These are phyloP conservation scores for apple (Malus domestica) DNA, from an alignment of 306 rosid genomes.

Conservation along the genomic window DNA sequence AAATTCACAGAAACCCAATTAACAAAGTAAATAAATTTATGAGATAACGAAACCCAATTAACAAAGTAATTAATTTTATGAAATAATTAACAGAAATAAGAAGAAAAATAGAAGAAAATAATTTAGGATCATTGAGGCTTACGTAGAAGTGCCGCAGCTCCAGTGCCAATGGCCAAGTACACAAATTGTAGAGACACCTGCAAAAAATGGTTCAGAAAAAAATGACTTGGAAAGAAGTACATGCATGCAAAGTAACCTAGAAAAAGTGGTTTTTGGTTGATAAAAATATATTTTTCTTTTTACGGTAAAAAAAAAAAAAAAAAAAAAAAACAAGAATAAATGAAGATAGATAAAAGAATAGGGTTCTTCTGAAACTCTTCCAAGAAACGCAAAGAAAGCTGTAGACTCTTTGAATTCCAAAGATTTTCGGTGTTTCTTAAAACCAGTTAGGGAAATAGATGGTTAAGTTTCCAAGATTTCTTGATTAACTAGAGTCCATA, in stretches of 20 bases:
- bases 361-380: no score
- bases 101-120: background rate
- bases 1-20: no score
- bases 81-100: background rate
- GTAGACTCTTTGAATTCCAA: no score
- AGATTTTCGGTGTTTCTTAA: no score
- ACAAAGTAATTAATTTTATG: background rate
- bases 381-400: no score
- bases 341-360: no score
- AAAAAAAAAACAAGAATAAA: background rate
- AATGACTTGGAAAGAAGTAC: background rate
- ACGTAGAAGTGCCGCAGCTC: slow-evolving; percentile 69
- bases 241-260: background rate
- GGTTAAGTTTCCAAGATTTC: no score
- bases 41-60: background rate
- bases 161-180: slow-evolving; percentile 60
- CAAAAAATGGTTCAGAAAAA: background rate
- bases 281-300: background rate
- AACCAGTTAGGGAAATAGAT: no score
- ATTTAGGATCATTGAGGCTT: slow-evolving; percentile 19
- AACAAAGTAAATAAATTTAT: background rate
- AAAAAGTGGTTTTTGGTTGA: background rate
- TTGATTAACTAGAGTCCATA: no score
- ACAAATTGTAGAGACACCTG: slow-evolving; percentile 58
- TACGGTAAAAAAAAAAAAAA: background rate